Percentiles rank a stretch among this genome's conserved stretches.
phyloP scores from a whole-genome alignment of 805 yeast genomes.

The Brettanomyces sp. region DNA sequence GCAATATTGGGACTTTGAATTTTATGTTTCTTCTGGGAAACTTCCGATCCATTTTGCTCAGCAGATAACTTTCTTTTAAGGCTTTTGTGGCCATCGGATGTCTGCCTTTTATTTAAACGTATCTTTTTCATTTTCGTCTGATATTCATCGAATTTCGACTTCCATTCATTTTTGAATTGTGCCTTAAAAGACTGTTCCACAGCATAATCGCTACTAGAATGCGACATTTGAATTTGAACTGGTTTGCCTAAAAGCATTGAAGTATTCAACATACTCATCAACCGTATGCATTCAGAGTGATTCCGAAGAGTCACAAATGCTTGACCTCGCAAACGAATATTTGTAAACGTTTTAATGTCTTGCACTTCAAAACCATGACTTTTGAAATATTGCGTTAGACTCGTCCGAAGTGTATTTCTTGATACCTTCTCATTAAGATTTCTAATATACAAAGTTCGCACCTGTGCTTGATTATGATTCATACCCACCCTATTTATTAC shows the following conservation, averaged over 20 bases:
- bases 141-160: conserved; percentile 13
- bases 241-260: conserved; percentile 36
- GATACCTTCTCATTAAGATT: conserved; percentile 67
- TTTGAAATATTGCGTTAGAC: conserved; percentile 34
- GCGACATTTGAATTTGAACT: conserved; percentile 36
- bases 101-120: conserved; percentile 11
- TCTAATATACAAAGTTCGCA: conserved; percentile 44
- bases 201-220: conserved; percentile 34
- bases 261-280: conserved; percentile 34
- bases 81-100: too few relatives aligned
- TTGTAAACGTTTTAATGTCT: conserved; percentile 48
- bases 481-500: too few relatives aligned
- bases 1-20: conserved; percentile 21
- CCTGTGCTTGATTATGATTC: too few relatives aligned
- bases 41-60: too few relatives aligned
- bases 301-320: conserved; percentile 59
- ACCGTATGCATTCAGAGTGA: conserved; percentile 33
- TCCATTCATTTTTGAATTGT: conserved; percentile 3
- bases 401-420: conserved; percentile 35
- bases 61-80: conserved; percentile 5
- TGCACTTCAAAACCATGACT: conserved; percentile 36
- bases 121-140: conserved; percentile 10
- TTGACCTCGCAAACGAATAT: conserved; percentile 68
- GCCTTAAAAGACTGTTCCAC: conserved; percentile 3
- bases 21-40: background rate